Conservation (phyloP, 495 filamentous ascomycete genomes). For the Chaetomidium leptoderma region DNA sequence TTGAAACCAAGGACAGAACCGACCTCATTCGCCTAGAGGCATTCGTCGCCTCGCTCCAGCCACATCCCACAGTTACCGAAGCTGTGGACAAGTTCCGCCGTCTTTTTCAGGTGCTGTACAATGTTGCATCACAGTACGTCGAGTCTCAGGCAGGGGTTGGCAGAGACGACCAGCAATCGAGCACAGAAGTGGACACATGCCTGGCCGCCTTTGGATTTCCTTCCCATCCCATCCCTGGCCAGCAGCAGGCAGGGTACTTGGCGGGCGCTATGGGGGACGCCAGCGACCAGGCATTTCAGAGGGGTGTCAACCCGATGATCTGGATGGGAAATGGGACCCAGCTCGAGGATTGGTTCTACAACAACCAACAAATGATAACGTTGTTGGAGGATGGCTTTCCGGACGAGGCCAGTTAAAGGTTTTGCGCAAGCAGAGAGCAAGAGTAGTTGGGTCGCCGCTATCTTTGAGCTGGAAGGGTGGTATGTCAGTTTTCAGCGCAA, state of each 20-base stretch:
- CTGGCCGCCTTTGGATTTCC: conserved; percentile 21
- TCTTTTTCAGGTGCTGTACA: conserved; percentile 57
- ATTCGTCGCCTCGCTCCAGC: conserved; percentile 54
- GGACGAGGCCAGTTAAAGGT: neutral
- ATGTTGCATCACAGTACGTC: conserved; percentile 56
- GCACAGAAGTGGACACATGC: conserved; percentile 18
- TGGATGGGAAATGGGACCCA: conserved; percentile 39
- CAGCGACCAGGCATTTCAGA: neutral
- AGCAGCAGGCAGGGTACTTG: neutral
- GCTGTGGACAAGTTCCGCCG: conserved; percentile 53
- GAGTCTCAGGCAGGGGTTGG: conserved; percentile 28
- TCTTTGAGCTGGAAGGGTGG: too few relatives aligned
- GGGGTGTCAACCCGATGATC: conserved; percentile 24
- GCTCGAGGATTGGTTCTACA: conserved; percentile 63
- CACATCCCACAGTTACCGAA: conserved; percentile 46
- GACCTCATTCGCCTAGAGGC: conserved; percentile 52
- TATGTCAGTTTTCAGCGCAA: too few relatives aligned
- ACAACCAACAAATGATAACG: conserved; percentile 60
- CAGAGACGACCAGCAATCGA: neutral
- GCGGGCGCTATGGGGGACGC: neutral
- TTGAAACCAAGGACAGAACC: conserved; percentile 41
- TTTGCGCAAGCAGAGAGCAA: neutral
- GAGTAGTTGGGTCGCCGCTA: too few relatives aligned
- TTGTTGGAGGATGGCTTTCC: conserved; percentile 53
- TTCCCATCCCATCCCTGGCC: conserved; percentile 3